phyloP scores from a whole-genome alignment of 2,329 filamentous ascomycete species.

The Pyrenochaeta sp. region DNA sequence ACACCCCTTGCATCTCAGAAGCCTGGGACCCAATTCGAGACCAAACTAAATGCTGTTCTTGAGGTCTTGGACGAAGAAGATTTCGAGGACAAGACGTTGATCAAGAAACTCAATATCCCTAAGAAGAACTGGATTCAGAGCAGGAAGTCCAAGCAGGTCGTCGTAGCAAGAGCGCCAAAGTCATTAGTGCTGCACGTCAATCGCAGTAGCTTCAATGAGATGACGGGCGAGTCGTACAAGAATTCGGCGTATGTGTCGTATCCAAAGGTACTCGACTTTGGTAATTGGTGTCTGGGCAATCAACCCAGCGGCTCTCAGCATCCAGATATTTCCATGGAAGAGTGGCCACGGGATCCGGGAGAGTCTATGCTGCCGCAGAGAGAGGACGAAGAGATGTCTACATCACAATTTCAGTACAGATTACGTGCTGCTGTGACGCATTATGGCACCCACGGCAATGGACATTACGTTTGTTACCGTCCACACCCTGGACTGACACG shows the following conservation, averaged over 20 bases:
- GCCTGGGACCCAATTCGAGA: slow-evolving; percentile 53
- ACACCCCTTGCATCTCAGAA: slow-evolving; percentile 23
- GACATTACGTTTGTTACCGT: slow-evolving; percentile 92
- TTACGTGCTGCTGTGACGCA: slow-evolving; percentile 87
- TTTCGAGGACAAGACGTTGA: slow-evolving; percentile 65
- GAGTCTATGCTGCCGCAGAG: slow-evolving; percentile 75
- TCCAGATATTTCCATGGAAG: slow-evolving; percentile 58
- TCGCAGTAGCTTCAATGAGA: slow-evolving; percentile 87
- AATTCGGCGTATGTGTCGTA: slow-evolving; percentile 83
- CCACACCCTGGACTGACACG: slow-evolving; percentile 62
- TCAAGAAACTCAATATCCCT: slow-evolving; percentile 54
- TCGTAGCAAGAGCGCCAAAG: slow-evolving; percentile 81
- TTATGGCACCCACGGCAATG: slow-evolving; percentile 89
- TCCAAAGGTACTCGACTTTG: slow-evolving; percentile 75
- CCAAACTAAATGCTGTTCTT: slow-evolving; percentile 71
- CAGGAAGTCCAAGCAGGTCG: slow-evolving; percentile 89
- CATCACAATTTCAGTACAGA: slow-evolving; percentile 66
- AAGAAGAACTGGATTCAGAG: slow-evolving; percentile 73
- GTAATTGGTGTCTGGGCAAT: slow-evolving; percentile 83
- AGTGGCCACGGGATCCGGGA: slow-evolving; percentile 73
- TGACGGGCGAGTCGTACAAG: slow-evolving; percentile 79
- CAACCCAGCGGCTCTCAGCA: slow-evolving; percentile 32
- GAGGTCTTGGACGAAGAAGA: slow-evolving; percentile 79
- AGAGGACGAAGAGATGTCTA: slow-evolving; percentile 44
- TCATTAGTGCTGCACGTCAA: slow-evolving; percentile 89